These are phyloP conservation scores for Colletotrichum sp. DNA, from an alignment of 2,329 filamentous ascomycete species.

Conservation along the genomic window DNA sequence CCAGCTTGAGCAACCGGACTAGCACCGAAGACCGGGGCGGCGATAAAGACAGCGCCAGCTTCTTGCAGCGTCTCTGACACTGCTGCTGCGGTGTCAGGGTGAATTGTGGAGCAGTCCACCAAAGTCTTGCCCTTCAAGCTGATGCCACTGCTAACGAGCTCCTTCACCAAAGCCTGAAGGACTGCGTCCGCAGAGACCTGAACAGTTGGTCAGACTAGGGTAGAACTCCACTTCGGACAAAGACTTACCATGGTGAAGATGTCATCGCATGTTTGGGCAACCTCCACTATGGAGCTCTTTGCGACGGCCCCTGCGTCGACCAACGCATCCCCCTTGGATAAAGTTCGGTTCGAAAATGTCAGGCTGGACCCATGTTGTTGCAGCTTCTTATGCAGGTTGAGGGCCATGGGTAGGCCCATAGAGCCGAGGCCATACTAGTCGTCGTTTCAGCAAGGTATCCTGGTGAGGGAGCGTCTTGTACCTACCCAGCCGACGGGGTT, in stretches of 20 bases:
- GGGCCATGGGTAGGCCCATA: constrained; percentile 56
- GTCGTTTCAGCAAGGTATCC: not conserved
- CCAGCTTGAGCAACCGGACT: constrained; percentile 51
- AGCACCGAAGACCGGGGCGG: constrained; percentile 55
- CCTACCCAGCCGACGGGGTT: constrained; percentile 3
- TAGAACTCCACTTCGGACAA: not conserved
- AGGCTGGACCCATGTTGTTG: constrained; percentile 43
- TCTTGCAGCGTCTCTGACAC: constrained; percentile 31
- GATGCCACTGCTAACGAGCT: constrained; percentile 28
- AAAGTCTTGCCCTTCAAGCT: constrained; percentile 41
- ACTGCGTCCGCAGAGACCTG: constrained; percentile 39
- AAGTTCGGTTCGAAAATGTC: constrained; percentile 50
- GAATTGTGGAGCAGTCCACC: constrained; percentile 55
- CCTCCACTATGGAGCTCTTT: constrained; percentile 24
- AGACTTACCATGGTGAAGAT: constrained; percentile 44
- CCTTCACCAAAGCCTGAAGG: constrained; percentile 35
- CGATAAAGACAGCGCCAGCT: constrained; percentile 42
- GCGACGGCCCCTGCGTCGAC: constrained; percentile 30
- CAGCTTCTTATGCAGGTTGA: constrained; percentile 38
- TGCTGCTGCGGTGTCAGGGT: constrained; percentile 44
- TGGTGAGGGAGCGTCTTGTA: not conserved
- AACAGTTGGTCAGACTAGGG: not conserved
- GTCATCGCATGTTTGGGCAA: constrained; percentile 36
- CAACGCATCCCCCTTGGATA: constrained; percentile 44
- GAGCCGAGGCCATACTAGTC: constrained; percentile 47